A percentile compares a stretch with the other conserved stretches of the same genome.
phyloP scores from a whole-genome alignment of 495 filamentous ascomycete genomes.

The Pyronema domesticum region DNA sequence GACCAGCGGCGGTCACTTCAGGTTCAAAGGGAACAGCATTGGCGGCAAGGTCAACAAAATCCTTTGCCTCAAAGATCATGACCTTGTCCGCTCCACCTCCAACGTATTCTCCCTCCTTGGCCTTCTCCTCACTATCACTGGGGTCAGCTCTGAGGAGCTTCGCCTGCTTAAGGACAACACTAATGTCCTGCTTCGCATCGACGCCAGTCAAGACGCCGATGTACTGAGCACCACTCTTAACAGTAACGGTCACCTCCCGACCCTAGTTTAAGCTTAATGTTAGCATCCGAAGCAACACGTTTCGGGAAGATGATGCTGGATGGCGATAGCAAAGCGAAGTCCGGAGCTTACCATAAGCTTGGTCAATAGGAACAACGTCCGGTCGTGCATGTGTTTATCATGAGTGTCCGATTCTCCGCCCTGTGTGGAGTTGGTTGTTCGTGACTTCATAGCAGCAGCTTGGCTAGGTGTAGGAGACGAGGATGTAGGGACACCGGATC shows the following conservation, averaged over 20 bases:
- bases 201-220: conserved; percentile 51
- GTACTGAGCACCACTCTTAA: conserved; percentile 54
- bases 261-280: conserved; percentile 37
- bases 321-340: not conserved
- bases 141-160: conserved; percentile 39
- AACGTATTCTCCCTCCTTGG: conserved; percentile 36
- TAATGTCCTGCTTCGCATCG: conserved; percentile 39
- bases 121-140: conserved; percentile 38
- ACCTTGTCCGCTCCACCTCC: conserved; percentile 45
- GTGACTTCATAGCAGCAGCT: conserved; percentile 27
- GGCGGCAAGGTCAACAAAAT: conserved; percentile 49
- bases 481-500: conserved; percentile 11
- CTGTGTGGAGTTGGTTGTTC: conserved; percentile 22
- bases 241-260: conserved; percentile 44
- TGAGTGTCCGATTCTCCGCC: conserved; percentile 35
- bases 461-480: conserved; percentile 28
- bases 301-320: not conserved
- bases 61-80: conserved; percentile 66
- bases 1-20: conserved; percentile 21
- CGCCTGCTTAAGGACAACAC: conserved; percentile 68
- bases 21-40: conserved; percentile 27
- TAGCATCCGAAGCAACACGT: not conserved
- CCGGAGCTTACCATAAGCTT: conserved; percentile 41
- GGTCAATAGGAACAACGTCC: conserved; percentile 43
- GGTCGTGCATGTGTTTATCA: conserved; percentile 48